phyloP scores from a whole-genome alignment of 495 filamentous ascomycete genomes.

The Lichenothelia convexa region DNA sequence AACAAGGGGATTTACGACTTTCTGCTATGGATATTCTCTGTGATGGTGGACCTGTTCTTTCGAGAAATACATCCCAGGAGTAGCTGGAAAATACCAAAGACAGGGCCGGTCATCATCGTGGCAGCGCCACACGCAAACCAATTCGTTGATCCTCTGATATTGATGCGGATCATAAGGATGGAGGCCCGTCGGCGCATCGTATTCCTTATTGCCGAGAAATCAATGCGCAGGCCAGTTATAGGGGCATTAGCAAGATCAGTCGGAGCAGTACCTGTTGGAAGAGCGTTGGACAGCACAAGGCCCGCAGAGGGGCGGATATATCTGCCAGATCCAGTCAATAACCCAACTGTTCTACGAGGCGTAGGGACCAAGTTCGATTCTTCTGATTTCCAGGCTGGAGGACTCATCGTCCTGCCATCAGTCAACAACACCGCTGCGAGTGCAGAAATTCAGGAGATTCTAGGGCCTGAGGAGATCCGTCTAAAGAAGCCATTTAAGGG shows the following conservation, averaged over 20 bases:
- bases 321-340: constrained; percentile 69
- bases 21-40: constrained; percentile 63
- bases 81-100: constrained; percentile 76
- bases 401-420: constrained; percentile 69
- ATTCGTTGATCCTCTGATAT: constrained; percentile 89
- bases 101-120: constrained; percentile 84
- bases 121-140: constrained; percentile 98
- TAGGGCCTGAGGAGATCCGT: constrained; percentile 61
- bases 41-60: constrained; percentile 90
- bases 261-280: constrained; percentile 72
- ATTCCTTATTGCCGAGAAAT: constrained; percentile 87
- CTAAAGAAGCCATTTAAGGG: constrained; percentile 75
- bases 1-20: constrained; percentile 40
- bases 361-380: constrained; percentile 71
- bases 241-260: constrained; percentile 60
- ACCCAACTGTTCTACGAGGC: constrained; percentile 72
- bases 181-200: constrained; percentile 78
- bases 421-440: constrained; percentile 62
- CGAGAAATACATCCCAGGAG: constrained; percentile 89
- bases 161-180: constrained; percentile 71
- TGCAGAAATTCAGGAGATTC: constrained; percentile 60
- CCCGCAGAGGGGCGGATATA: constrained; percentile 66
- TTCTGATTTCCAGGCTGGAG: constrained; percentile 53
- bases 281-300: constrained; percentile 77
- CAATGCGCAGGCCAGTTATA: constrained; percentile 72